Evolutionary conservation across 345 rosid species (phyloP).

Genomic region (Streptanthus diversifolius): DNA sequence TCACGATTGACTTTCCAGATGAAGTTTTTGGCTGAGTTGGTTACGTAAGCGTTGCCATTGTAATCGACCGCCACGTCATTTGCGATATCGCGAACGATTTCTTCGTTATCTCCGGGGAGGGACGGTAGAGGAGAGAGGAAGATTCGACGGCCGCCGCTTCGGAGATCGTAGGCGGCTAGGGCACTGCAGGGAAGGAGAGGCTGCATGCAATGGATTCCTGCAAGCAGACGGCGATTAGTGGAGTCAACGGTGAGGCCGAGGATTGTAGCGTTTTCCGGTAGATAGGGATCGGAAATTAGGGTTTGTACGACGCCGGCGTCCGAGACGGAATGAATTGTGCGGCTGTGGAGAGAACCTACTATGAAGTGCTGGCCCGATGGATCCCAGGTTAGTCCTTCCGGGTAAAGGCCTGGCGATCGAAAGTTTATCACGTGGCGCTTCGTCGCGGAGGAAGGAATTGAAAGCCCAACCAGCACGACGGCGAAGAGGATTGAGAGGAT

Average conservation of each 20-base stretch:
- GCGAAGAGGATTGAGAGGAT: constrained; percentile 8
- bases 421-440: constrained; percentile 57
- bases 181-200: constrained; percentile 77
- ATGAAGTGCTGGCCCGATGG: constrained; percentile 68
- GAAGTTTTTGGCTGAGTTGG: constrained; percentile 71
- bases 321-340: constrained; percentile 64
- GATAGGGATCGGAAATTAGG: constrained; percentile 49
- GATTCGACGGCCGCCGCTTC: constrained; percentile 37
- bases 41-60: constrained; percentile 78
- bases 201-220: constrained; percentile 38
- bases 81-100: constrained; percentile 37
- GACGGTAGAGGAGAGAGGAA: constrained; percentile 34
- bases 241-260: constrained; percentile 61
- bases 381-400: constrained; percentile 74
- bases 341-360: constrained; percentile 64
- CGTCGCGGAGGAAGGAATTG: constrained; percentile 28
- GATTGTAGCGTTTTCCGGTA: constrained; percentile 60
- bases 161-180: constrained; percentile 84
- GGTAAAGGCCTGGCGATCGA: constrained; percentile 66
- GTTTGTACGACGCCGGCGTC: constrained; percentile 71
- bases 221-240: constrained; percentile 58
- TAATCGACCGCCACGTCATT: constrained; percentile 74
- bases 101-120: constrained; percentile 17
- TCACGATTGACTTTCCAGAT: constrained; percentile 72
- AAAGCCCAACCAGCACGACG: constrained; percentile 1